Base-by-base conservation (phyloP, 345 rosid species). In the Dimocarpus longan region DNA sequence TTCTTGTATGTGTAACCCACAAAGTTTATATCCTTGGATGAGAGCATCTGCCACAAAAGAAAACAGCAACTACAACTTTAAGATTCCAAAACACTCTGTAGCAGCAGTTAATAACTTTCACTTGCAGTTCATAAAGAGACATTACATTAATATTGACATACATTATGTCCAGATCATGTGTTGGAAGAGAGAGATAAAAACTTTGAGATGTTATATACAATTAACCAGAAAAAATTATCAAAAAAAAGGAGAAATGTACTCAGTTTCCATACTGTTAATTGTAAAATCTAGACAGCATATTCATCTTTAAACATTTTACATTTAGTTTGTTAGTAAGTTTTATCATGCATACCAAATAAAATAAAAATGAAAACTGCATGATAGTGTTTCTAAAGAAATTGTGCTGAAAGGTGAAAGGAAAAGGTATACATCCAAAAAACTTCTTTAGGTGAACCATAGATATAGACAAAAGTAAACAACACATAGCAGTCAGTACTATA, bases 1-100 rank as follows among this genome's bases (percentile, higher is more conserved):
- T 95, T 95, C 90, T 95, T 95, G 87, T 95, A 95, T 2, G 99
- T 96, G 81, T 96, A 96, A 80, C 99, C 98, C 82, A 96, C 97
- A 84, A 96, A 96, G 87, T 96, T 92, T 42, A 96, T 76, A 81
- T 96, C 99, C 86, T 96, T 96, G 42, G 99, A 96, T 39, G 98
- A 87, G 65, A 96, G 97, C 98, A 96, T 94, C 98, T 94, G 92
- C 85, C 75, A 52, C 68, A 76, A 73, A 73, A 22, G 44, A 56
- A 59, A 22, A 70, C 39, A 60, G n/a, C 64, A 81, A 65, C 8
- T 28, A 37, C 40, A 40, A 57, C 24, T 57, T 10, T 63, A 37
- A 67, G 9, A 60, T 9, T 6, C 77, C 42, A 39, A 26, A 74
- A 46, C 43, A 67, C 21, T 22, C 22, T 44, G 11, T 63, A 64